These are phyloP conservation scores for Neurospora sp. DNA, from an alignment of 495 filamentous ascomycete genomes.

Conservation along the genomic window DNA sequence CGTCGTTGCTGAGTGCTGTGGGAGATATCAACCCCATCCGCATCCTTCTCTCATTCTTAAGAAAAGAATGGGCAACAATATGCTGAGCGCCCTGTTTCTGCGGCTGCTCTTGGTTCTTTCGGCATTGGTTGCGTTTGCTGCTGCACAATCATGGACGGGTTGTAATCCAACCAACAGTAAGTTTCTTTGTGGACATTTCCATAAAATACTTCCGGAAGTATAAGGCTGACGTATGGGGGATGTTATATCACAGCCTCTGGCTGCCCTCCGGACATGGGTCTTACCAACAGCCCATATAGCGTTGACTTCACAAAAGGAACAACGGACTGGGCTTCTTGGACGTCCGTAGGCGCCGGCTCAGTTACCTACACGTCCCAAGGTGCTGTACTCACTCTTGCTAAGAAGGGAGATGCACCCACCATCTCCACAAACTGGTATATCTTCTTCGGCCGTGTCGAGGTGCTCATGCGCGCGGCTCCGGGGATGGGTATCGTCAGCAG, in stretches of 20 bases:
- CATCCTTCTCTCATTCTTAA: not conserved
- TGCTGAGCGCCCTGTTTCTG: not conserved
- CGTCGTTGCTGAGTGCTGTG: not conserved
- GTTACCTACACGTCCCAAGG: slow-evolving; percentile 54
- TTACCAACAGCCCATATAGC: slow-evolving; percentile 22
- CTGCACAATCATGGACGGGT: slow-evolving; percentile 4
- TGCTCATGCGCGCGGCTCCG: slow-evolving; percentile 51
- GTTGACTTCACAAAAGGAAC: slow-evolving; percentile 53
- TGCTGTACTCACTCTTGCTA: slow-evolving; percentile 60
- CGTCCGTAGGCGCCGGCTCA: slow-evolving; percentile 42
- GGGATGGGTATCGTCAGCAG: slow-evolving; percentile 67
- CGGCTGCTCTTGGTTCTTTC: not conserved
- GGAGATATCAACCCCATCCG: not conserved
- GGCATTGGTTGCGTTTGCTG: not conserved
- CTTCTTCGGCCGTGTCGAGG: slow-evolving; percentile 64
- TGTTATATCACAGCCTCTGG: not conserved
- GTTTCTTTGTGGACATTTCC: not conserved
- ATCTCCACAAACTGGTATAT: slow-evolving; percentile 60
- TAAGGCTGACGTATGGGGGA: not conserved
- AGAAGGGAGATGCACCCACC: slow-evolving; percentile 65
- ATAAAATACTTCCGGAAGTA: not conserved
- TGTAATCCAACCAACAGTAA: slow-evolving; percentile 9
- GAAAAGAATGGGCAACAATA: not conserved
- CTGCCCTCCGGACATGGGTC: slow-evolving; percentile 9
- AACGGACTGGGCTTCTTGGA: slow-evolving; percentile 48